These are phyloP conservation scores for Alternaria panax DNA, from an alignment of 2,329 filamentous ascomycete genomes.

Conservation along the genomic window DNA sequence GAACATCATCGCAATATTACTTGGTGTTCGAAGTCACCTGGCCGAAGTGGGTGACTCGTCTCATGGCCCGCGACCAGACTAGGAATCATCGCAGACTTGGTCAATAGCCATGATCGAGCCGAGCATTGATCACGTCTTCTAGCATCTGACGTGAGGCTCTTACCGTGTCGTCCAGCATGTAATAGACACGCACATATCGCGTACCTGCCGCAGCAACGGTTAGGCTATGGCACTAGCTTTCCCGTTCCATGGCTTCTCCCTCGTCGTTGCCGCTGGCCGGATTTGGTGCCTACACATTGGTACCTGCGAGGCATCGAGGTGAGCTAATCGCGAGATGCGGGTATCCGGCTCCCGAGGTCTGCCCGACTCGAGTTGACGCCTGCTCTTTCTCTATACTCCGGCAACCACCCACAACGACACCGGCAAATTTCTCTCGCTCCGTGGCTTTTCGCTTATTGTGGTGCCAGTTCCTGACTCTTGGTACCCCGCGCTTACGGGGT, in stretches of 20 bases:
- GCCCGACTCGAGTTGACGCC: not conserved
- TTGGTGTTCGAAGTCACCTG: not conserved
- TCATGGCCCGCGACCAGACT: not conserved
- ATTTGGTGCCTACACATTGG: not conserved
- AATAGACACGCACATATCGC: not conserved
- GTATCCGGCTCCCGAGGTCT: not conserved
- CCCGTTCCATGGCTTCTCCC: not conserved
- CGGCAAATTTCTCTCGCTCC: not conserved
- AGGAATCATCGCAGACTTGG: not conserved
- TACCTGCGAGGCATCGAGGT: not conserved
- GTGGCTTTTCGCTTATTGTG: constrained; percentile 12
- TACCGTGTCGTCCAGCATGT: not conserved
- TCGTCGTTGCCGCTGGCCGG: not conserved
- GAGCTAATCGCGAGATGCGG: constrained; percentile 4
- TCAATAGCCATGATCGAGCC: not conserved
- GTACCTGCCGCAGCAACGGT: not conserved
- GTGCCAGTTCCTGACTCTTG: not conserved
- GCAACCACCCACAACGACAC: not conserved
- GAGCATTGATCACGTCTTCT: not conserved
- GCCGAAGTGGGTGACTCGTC: not conserved
- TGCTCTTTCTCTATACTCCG: constrained; percentile 1
- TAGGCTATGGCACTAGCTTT: not conserved
- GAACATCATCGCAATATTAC: not conserved
- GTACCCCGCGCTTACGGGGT: constrained; percentile 7
- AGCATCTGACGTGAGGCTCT: not conserved